Evolutionary conservation across 257 asterid species (phyloP), one percentile per base, ranked within the genome.

Genomic region (Dorcoceras hygrometricum): DNA sequence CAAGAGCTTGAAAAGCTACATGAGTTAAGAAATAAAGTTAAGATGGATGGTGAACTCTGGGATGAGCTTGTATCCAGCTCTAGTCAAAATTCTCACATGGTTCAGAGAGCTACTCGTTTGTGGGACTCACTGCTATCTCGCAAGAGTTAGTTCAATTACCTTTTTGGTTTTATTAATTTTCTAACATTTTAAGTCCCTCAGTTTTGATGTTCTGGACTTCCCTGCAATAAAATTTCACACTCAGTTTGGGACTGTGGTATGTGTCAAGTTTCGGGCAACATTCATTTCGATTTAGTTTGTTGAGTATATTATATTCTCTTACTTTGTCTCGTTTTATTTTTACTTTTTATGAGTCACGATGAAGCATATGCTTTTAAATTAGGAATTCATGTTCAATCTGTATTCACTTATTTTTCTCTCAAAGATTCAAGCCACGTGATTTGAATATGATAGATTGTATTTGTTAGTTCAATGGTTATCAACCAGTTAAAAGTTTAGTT

Each of bases 1-100:
- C 98, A 93, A 86, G 98, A 93, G 82, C 90, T 93, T 80, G 98
- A 93, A 79, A 93, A 89, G 73, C 87, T 90, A 62, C 95, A 93
- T 66, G 97, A 93, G 67, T 69, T 83, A 85, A 88, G 97, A 77
- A 93, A 90, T 77, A 90, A 90, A 80, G 98, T 93, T 77, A 93
- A 90, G 81, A 68, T 89, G 77, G 97, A 93, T 84, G 98, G 98
- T 74, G 98, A 86, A 81, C 86, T 79, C 34, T 90, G 98, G 98
- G 98, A 93, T 81, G 97, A 90, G 78, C 98, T 93, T 65, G 96
- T 93, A 66, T 93, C 98, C 76, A 89, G 96, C 84, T 93, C 98
- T 71, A 93, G 98, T 73, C 98, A 93, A 81, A 90, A 88, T 78
- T 92, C 98, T 65, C 95, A 90, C 73, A 90, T 93, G 91, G 98